Conservation (phyloP, 2,329 filamentous ascomycete species). For the Gyromitra esculenta region DNA sequence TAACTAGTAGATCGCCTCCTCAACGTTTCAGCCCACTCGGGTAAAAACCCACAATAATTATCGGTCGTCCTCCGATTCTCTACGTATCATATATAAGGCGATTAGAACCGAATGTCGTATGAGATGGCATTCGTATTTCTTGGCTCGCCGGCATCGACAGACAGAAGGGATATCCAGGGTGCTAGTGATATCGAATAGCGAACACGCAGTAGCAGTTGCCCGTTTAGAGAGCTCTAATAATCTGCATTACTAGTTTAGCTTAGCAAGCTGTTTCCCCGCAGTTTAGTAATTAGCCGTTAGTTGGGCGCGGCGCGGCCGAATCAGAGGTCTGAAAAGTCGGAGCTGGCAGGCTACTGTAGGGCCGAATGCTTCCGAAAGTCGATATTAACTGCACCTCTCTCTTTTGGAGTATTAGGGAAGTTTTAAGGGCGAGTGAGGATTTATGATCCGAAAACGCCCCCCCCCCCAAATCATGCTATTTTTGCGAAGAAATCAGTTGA, state of each 20-base stretch:
- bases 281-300: constrained; percentile 19
- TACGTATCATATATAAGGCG: neutral
- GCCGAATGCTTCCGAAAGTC: neutral
- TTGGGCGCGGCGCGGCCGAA: neutral
- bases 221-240: constrained; percentile 3
- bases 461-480: too few relatives aligned
- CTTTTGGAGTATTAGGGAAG: neutral
- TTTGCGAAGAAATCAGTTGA: too few relatives aligned
- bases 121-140: neutral
- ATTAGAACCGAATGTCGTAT: neutral
- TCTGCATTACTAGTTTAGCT: neutral
- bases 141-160: neutral
- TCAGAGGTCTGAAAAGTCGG: neutral
- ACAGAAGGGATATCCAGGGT: neutral
- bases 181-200: neutral
- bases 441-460: constrained; percentile 6
- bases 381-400: neutral
- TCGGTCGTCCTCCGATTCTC: too few relatives aligned
- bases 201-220: constrained; percentile 15
- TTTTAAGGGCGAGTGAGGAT: constrained; percentile 21
- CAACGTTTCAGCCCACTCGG: neutral
- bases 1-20: neutral
- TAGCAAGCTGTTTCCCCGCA: constrained; percentile 12
- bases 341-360: neutral
- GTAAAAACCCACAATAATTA: neutral